Percentiles rank a stretch among this genome's conserved stretches.
phyloP scores from a whole-genome alignment of 1,284 basidiomycete species.

The Cerrena zonata region DNA sequence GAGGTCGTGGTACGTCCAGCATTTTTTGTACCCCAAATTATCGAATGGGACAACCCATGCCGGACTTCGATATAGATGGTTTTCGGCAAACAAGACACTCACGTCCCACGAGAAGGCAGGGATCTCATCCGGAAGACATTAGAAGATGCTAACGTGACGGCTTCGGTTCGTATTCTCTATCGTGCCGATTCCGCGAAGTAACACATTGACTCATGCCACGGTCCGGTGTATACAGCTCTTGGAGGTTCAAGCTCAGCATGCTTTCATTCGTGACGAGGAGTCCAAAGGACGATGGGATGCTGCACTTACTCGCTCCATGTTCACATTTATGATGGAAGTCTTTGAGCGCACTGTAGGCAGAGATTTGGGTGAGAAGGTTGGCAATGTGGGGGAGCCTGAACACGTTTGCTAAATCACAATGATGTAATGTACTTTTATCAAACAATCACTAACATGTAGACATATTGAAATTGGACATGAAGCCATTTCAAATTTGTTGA shows the following conservation, averaged over 20 bases:
- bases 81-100: conserved; percentile 92
- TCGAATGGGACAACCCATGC: neutral
- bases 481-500: neutral
- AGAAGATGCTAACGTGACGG: conserved; percentile 69
- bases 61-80: conserved; percentile 58
- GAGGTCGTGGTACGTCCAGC: conserved; percentile 67
- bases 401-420: conserved; percentile 63
- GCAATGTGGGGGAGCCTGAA: conserved; percentile 44
- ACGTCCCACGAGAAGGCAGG: conserved; percentile 79
- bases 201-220: neutral
- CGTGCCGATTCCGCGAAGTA: neutral
- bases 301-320: conserved; percentile 75
- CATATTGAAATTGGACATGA: neutral
- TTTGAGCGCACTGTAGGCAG: conserved; percentile 81
- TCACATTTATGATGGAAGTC: conserved; percentile 87
- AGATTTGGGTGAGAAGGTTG: conserved; percentile 68
- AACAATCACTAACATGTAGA: neutral
- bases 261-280: conserved; percentile 85
- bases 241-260: conserved; percentile 90
- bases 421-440: neutral
- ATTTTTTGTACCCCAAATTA: neutral
- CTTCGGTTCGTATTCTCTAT: conserved; percentile 43
- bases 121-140: conserved; percentile 77
- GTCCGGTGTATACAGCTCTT: conserved; percentile 54
- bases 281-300: conserved; percentile 93